A percentile compares a stretch with the other conserved stretches of the same genome.
Evolutionary conservation across 2,329 filamentous ascomycete genomes (phyloP).

Genomic region (Penicillium crustosum): DNA sequence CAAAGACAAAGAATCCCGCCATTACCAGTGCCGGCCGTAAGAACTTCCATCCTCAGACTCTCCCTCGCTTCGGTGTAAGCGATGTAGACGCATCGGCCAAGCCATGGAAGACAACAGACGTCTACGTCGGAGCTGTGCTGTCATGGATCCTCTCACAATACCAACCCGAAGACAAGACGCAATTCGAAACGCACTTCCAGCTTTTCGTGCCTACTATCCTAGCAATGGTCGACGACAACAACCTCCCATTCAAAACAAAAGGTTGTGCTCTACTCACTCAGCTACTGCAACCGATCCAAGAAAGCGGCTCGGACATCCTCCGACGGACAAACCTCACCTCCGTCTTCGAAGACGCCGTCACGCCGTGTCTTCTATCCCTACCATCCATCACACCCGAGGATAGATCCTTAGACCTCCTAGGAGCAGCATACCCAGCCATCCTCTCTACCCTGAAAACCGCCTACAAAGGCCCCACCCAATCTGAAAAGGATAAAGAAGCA

Average conservation of each 20-base stretch:
- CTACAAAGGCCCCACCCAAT: constrained; percentile 36
- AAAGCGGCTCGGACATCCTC: constrained; percentile 42
- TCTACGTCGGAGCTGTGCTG: constrained; percentile 39
- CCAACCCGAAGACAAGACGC: constrained; percentile 28
- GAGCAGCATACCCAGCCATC: constrained; percentile 65
- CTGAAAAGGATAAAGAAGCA: constrained; percentile 20
- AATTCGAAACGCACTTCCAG: constrained; percentile 46
- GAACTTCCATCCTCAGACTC: constrained; percentile 41
- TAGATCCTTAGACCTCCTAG: constrained; percentile 66
- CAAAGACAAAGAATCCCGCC: constrained; percentile 41
- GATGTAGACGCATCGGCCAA: constrained; percentile 38
- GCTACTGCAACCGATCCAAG: constrained; percentile 37
- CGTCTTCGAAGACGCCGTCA: constrained; percentile 48
- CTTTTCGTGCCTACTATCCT: constrained; percentile 47
- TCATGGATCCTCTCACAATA: constrained; percentile 40
- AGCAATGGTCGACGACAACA: constrained; percentile 46
- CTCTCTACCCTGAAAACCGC: constrained; percentile 55
- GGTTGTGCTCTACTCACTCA: constrained; percentile 41
- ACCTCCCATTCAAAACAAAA: constrained; percentile 36
- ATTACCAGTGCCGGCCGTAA: constrained; percentile 47
- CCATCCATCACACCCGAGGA: constrained; percentile 73
- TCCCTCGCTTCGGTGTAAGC: constrained; percentile 38
- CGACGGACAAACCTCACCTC: constrained; percentile 45
- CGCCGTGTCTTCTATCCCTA: constrained; percentile 70
- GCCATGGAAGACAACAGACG: constrained; percentile 41